Conservation (phyloP, 257 asterid genomes). For the Solanum verrucosum region DNA sequence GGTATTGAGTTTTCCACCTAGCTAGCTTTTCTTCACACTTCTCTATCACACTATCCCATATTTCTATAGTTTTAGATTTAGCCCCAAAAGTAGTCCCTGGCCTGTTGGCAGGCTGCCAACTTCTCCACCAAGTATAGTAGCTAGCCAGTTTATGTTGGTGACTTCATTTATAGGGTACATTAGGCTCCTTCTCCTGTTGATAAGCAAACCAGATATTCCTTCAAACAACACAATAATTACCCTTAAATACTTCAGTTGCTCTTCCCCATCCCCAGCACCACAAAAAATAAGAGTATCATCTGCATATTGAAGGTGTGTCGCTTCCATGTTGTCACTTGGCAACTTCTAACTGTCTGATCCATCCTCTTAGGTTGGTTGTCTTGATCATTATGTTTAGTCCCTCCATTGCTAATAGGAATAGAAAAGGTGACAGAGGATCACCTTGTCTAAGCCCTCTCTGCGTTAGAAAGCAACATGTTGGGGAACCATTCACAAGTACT, state of each 20-base stretch:
- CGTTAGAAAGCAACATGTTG: neutral
- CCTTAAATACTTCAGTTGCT: neutral
- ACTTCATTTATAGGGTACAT: neutral
- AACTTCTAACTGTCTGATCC: neutral
- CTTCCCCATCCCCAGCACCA: neutral
- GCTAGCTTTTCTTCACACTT: neutral
- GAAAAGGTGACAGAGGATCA: neutral
- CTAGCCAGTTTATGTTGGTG: neutral
- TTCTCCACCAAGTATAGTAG: neutral
- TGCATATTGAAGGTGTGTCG: neutral
- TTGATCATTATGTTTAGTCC: neutral
- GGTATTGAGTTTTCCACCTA: neutral
- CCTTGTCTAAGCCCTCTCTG: neutral
- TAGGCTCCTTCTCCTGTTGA: neutral
- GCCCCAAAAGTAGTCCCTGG: neutral
- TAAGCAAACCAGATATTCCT: neutral
- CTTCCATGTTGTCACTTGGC: neutral
- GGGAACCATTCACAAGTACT: neutral
- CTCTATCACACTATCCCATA: neutral
- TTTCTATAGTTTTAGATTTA: neutral
- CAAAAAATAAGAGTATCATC: neutral
- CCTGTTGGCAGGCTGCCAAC: neutral
- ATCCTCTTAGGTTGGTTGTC: neutral
- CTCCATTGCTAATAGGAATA: neutral
- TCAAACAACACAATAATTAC: neutral